A percentile compares a stretch with the other conserved stretches of the same genome.
Conservation (phyloP, 495 filamentous ascomycete species). For the Neurospora sp. region DNA sequence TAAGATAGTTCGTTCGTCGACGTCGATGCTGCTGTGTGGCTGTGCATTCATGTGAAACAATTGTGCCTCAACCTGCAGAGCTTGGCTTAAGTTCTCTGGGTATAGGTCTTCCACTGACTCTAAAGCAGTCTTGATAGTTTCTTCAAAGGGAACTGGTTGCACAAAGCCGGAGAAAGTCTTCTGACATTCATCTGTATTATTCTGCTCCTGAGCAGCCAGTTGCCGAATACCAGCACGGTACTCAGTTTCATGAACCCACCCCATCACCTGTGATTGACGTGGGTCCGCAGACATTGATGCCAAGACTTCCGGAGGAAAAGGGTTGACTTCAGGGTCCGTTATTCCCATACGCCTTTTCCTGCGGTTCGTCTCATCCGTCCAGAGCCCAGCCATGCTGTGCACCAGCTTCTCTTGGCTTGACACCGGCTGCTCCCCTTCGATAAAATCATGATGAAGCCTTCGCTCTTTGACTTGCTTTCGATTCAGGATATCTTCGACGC, state of each 20-base stretch:
- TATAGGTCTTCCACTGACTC: slow-evolving; percentile 84
- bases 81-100: slow-evolving; percentile 49
- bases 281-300: slow-evolving; percentile 78
- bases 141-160: slow-evolving; percentile 38
- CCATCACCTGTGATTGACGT: slow-evolving; percentile 53
- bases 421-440: slow-evolving; percentile 58
- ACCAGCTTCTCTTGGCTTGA: slow-evolving; percentile 64
- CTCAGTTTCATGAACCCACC: slow-evolving; percentile 90
- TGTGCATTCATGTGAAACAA: slow-evolving; percentile 14
- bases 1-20: slow-evolving; percentile 38
- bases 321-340: slow-evolving; percentile 51
- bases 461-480: slow-evolving; percentile 61
- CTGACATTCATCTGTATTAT: slow-evolving; percentile 33
- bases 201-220: slow-evolving; percentile 53
- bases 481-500: slow-evolving; percentile 82
- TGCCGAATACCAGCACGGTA: slow-evolving; percentile 52
- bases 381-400: slow-evolving; percentile 87
- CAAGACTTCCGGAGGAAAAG: slow-evolving; percentile 69
- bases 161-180: slow-evolving; percentile 58
- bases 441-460: slow-evolving; percentile 76
- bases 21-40: slow-evolving; percentile 25
- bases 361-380: slow-evolving; percentile 80
- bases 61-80: slow-evolving; percentile 29
- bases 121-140: slow-evolving; percentile 58
- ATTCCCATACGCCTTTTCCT: slow-evolving; percentile 61